phyloP scores from a whole-genome alignment of 2,329 filamentous ascomycete genomes.

The Colletotrichum gloeosporioides region DNA sequence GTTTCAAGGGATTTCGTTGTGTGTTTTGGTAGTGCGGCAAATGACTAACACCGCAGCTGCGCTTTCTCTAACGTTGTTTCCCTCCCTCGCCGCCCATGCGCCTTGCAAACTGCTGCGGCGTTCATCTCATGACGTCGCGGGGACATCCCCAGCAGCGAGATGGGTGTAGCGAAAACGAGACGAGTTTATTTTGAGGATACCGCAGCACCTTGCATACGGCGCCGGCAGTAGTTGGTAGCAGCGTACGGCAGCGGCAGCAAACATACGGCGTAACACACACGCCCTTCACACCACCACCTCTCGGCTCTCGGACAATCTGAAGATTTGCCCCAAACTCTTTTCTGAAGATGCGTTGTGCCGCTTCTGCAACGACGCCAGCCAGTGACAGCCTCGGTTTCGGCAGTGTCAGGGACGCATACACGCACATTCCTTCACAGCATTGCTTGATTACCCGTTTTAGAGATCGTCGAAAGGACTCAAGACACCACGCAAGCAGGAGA shows the following conservation, averaged over 20 bases:
- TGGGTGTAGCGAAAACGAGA: background rate
- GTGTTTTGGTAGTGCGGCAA: background rate
- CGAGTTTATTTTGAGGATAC: background rate
- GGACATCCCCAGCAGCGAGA: background rate
- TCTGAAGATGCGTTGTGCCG: background rate
- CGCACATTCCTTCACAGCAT: background rate
- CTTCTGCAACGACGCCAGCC: background rate
- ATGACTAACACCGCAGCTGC: background rate
- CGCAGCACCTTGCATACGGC: background rate
- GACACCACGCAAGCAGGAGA: background rate
- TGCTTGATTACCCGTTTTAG: background rate
- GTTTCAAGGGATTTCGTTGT: background rate
- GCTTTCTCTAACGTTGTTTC: background rate
- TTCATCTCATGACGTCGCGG: background rate
- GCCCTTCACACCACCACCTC: background rate
- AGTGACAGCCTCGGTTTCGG: slow-evolving; percentile 3
- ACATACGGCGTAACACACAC: background rate
- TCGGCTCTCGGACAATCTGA: background rate
- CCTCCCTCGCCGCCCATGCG: background rate
- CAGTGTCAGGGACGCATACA: background rate
- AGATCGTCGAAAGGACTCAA: background rate
- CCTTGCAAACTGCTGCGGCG: background rate
- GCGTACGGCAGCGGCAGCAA: too few species aligned
- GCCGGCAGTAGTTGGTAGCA: too few species aligned
- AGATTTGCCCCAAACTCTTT: background rate